A percentile compares a stretch with the other conserved stretches of the same genome.
phyloP scores from a whole-genome alignment of 352 stramenopile genomes.

The Phytophthora pisi region DNA sequence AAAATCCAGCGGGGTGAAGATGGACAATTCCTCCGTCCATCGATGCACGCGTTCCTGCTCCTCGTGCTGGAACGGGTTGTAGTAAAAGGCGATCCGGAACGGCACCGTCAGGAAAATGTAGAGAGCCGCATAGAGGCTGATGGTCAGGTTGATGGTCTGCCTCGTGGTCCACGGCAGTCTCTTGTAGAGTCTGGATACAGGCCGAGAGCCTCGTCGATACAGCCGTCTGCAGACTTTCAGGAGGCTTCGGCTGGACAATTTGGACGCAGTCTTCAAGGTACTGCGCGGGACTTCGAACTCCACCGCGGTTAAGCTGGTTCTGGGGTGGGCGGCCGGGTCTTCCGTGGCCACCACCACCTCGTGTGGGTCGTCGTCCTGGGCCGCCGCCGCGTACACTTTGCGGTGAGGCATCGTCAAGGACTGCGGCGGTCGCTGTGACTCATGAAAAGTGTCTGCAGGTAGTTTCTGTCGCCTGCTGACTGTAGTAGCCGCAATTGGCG shows the following conservation, averaged over 20 bases:
- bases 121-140: slow-evolving; percentile 21
- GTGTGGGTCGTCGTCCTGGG: neutral
- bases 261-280: neutral
- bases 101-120: slow-evolving; percentile 32
- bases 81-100: slow-evolving; percentile 10
- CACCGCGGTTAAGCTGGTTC: neutral
- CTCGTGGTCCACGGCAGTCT: slow-evolving; percentile 26
- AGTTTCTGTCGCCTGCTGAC: neutral
- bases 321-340: neutral
- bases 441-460: neutral
- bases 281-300: neutral
- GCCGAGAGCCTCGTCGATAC: slow-evolving; percentile 8
- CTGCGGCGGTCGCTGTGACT: neutral
- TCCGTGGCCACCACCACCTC: neutral
- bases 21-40: slow-evolving; percentile 26
- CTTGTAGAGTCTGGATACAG: slow-evolving; percentile 19
- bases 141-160: slow-evolving; percentile 19
- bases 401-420: slow-evolving; percentile 19
- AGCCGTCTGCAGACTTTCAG: slow-evolving; percentile 13
- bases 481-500: neutral
- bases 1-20: slow-evolving; percentile 21
- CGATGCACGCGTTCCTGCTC: slow-evolving; percentile 9
- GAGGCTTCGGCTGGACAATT: slow-evolving; percentile 8
- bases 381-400: slow-evolving; percentile 31
- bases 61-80: slow-evolving; percentile 19